A percentile compares a stretch with the other conserved stretches of the same genome.
Evolutionary conservation across 768 basidiomycete species (phyloP).

Genomic region (Leccinum subgranulosum): DNA sequence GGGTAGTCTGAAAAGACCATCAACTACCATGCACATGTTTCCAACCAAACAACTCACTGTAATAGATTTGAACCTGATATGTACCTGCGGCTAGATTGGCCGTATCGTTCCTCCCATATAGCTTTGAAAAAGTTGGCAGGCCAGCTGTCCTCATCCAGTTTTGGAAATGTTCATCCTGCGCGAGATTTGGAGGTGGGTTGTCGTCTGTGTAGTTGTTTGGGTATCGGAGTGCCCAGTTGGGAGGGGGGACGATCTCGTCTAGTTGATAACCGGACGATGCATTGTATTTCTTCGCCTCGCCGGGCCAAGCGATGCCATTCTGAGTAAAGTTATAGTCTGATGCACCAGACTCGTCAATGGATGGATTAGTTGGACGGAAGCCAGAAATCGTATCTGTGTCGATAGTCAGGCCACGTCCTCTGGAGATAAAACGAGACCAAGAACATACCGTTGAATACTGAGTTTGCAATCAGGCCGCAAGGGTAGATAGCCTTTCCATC

Average conservation of each 20-base stretch:
- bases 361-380: constrained; percentile 46
- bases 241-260: constrained; percentile 81
- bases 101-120: constrained; percentile 89
- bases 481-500: constrained; percentile 74
- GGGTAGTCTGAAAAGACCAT: constrained; percentile 73
- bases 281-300: constrained; percentile 88
- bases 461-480: constrained; percentile 97
- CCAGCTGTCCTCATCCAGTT: constrained; percentile 99
- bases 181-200: constrained; percentile 70
- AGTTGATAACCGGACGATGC: constrained; percentile 52
- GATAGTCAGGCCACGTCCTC: not conserved
- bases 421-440: not conserved
- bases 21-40: not conserved
- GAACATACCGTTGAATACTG: constrained; percentile 83
- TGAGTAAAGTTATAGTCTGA: constrained; percentile 70
- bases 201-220: constrained; percentile 68
- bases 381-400: constrained; percentile 74
- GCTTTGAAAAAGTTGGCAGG: constrained; percentile 92
- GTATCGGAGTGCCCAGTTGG: constrained; percentile 80
- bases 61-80: constrained; percentile 72
- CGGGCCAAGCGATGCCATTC: constrained; percentile 91
- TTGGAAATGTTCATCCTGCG: constrained; percentile 88
- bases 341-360: constrained; percentile 38
- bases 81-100: constrained; percentile 65
- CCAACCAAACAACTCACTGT: constrained; percentile 51